A percentile compares a stretch with the other conserved stretches of the same genome.
These are phyloP conservation scores for Lentinula sp. DNA, from an alignment of 768 basidiomycete species.

Conservation along the genomic window DNA sequence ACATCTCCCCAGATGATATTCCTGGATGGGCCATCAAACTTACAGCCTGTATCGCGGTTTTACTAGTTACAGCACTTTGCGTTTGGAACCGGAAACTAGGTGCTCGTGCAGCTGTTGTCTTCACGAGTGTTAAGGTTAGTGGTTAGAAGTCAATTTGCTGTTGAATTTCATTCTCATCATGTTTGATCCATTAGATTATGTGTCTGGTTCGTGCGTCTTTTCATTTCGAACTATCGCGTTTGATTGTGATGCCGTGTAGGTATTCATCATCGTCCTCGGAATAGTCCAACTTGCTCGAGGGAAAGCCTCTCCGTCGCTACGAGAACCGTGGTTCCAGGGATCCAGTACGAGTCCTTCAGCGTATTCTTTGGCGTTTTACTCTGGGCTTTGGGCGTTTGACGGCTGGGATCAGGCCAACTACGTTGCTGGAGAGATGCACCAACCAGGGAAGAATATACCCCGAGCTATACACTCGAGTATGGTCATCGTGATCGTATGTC, in stretches of 20 bases:
- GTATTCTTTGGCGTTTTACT: constrained; percentile 93
- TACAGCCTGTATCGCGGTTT: constrained; percentile 68
- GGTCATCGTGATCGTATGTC: constrained; percentile 66
- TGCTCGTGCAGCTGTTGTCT: constrained; percentile 76
- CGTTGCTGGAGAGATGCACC: constrained; percentile 82
- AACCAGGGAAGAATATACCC: constrained; percentile 82
- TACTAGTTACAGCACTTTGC: constrained; percentile 71
- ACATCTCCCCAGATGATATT: constrained; percentile 70
- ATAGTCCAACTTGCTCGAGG: constrained; percentile 71
- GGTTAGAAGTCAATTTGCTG: constrained; percentile 4
- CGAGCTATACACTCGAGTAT: constrained; percentile 89
- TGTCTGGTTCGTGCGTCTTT: constrained; percentile 7
- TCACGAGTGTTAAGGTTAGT: constrained; percentile 79
- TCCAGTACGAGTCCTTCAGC: constrained; percentile 75
- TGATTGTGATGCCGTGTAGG: constrained; percentile 25
- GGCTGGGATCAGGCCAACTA: constrained; percentile 96
- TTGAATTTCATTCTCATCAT: constrained; percentile 1
- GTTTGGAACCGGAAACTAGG: constrained; percentile 74
- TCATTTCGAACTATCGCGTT: not conserved
- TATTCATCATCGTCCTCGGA: constrained; percentile 73
- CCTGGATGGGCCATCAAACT: constrained; percentile 92
- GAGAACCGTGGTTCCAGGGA: constrained; percentile 60
- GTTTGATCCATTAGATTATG: constrained; percentile 2
- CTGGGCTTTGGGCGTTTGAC: constrained; percentile 92
- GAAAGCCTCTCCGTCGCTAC: constrained; percentile 61